These are phyloP conservation scores for Phytophthora pinifolia DNA, from an alignment of 352 stramenopile species.

Conservation along the genomic window DNA sequence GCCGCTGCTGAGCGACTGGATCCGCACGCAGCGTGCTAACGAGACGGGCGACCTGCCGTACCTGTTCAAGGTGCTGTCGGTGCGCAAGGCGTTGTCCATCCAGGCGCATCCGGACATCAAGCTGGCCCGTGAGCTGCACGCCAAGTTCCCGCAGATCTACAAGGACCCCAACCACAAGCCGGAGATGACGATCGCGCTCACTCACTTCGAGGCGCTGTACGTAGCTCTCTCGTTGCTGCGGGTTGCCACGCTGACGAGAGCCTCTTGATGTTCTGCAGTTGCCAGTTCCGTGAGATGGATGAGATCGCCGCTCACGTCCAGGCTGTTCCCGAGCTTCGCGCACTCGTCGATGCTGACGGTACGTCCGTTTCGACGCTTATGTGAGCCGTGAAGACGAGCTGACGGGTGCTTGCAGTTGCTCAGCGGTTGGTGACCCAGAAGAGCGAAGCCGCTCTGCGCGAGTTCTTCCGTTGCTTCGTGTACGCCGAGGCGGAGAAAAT, in stretches of 20 bases:
- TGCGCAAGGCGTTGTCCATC: conserved; percentile 98
- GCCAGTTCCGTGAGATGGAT: conserved; percentile 92
- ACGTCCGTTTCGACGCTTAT: conserved; percentile 1
- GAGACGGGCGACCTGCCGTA: conserved; percentile 91
- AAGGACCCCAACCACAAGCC: conserved; percentile 99
- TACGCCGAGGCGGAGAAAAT: conserved; percentile 74
- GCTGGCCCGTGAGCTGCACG: conserved; percentile 80
- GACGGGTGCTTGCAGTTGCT: conserved; percentile 27
- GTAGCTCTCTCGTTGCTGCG: conserved; percentile 14
- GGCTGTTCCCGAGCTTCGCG: conserved; percentile 88
- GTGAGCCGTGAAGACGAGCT: not conserved
- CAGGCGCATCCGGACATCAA: conserved; percentile 91
- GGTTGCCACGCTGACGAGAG: conserved; percentile 2
- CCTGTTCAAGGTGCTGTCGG: conserved; percentile 98
- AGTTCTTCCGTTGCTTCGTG: conserved; percentile 81
- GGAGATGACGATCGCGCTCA: conserved; percentile 99
- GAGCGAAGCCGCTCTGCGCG: conserved; percentile 47
- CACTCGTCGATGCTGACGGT: conserved; percentile 55
- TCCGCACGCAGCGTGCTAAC: conserved; percentile 38
- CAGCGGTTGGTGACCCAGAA: conserved; percentile 38
- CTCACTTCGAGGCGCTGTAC: conserved; percentile 94
- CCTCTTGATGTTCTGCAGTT: conserved; percentile 30
- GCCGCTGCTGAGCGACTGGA: conserved; percentile 67
- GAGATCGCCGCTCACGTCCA: conserved; percentile 92
- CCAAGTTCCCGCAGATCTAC: conserved; percentile 92